Base-by-base conservation (phyloP, 441 rosid genomes). In the Gossypium trilobum region DNA sequence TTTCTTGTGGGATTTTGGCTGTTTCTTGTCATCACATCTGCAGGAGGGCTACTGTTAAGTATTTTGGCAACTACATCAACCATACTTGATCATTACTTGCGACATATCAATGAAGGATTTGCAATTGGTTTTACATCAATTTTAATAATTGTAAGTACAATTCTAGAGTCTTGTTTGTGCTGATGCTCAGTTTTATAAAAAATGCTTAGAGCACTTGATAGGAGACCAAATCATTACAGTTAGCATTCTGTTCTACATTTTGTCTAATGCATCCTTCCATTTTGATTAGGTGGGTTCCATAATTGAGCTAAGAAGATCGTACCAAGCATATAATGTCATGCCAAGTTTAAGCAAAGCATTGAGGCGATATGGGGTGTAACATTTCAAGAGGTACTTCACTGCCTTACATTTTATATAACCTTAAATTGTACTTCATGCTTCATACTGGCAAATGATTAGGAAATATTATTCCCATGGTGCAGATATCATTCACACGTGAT, bases 321-420 rank as follows among this genome's bases (percentile, higher is more conserved):
- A 94, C 78, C 95, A 90, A 79, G 98, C 98, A 51, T 94, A 91
- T 80, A 90, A 90, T 54, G 97, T 94, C 60, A 90, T 94, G 98
- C 98, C 97, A 60, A 85, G 89, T 83, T 85, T 94, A 81, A 90
- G 95, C 85, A 90, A 91, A 85, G 95, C 95, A 62, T 82, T 90
- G 33, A 81, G 75, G 85, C 88, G 93, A 27, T 90, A 94, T 76
- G 97, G 90, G 22, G 88, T 87, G 56, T 91, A 72, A 83, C 29
- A n/a, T 76, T 4, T 44, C 50, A 72, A 31, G 67, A 71, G 64
- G 72, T 67, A 0, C 17, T 33, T 13, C 65, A 36, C 60, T 25
- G 25, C 57, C 51, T 16, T 2, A 10, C 31, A 13, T n/a, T 71
- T 20, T 14, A 31, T 51, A 69, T 46, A 9, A 0, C 3, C 46